These are phyloP conservation scores for Arthrobotrys musiformis DNA, from an alignment of 2,329 filamentous ascomycete genomes.

Conservation along the genomic window DNA sequence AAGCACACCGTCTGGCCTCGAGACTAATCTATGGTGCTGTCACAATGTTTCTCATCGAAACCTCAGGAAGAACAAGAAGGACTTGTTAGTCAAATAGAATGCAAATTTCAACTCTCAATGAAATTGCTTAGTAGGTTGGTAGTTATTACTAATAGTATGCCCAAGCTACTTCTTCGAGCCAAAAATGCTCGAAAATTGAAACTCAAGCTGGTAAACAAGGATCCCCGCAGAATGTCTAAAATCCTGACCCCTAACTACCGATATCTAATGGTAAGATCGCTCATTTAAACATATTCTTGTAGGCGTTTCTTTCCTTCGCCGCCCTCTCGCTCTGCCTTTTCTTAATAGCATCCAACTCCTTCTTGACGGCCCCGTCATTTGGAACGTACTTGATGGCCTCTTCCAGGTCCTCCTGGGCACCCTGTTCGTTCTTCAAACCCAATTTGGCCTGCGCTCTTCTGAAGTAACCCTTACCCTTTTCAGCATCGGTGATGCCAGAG, in stretches of 20 bases:
- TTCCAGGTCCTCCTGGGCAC: constrained; percentile 78
- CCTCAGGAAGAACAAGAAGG: background rate
- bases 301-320: constrained; percentile 90
- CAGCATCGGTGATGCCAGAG: constrained; percentile 73
- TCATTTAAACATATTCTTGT: constrained; percentile 83
- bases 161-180: background rate
- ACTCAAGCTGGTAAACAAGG: background rate
- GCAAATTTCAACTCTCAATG: background rate
- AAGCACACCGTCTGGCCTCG: too few relatives aligned
- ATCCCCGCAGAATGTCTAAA: background rate
- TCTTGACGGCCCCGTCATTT: constrained; percentile 76
- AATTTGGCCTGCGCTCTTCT: constrained; percentile 80
- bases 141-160: background rate
- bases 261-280: background rate
- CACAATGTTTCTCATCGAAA: background rate
- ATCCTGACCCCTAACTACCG: background rate
- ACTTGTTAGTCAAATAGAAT: too few relatives aligned
- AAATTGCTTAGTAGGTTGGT: background rate
- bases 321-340: constrained; percentile 76
- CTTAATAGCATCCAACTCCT: constrained; percentile 82
- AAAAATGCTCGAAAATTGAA: background rate
- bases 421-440: constrained; percentile 84
- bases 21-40: too few relatives aligned
- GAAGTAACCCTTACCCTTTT: constrained; percentile 90
- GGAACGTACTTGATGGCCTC: constrained; percentile 80